Percentiles rank a stretch among this genome's conserved stretches.
These are phyloP conservation scores for Suillus occidentalis DNA, from an alignment of 768 basidiomycete genomes.

Conservation along the genomic window DNA sequence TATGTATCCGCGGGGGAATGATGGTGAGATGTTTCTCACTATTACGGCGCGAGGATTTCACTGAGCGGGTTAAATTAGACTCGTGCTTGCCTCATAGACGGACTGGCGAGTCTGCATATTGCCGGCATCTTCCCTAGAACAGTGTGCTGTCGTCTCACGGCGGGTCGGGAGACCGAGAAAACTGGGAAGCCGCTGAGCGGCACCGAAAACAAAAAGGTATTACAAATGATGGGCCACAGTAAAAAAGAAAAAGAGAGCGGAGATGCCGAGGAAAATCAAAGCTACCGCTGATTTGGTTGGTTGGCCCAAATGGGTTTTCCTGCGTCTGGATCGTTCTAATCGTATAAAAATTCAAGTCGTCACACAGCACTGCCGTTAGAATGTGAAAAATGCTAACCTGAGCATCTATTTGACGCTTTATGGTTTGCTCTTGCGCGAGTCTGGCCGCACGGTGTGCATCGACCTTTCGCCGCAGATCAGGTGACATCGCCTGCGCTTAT, in stretches of 20 bases:
- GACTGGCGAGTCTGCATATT: not conserved
- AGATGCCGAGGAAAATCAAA: not conserved
- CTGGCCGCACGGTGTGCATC: constrained; percentile 57
- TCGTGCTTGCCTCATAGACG: not conserved
- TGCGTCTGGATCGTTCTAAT: constrained; percentile 26
- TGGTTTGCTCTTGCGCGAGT: constrained; percentile 51
- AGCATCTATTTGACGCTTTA: constrained; percentile 49
- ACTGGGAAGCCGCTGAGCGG: not conserved
- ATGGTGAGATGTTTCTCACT: constrained; percentile 1
- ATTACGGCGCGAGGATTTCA: not conserved
- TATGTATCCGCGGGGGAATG: not conserved
- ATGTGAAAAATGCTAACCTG: constrained; percentile 41
- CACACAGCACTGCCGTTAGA: not conserved
- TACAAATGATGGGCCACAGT: not conserved
- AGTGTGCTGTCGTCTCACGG: not conserved
- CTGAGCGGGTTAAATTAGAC: not conserved
- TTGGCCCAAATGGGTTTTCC: constrained; percentile 36
- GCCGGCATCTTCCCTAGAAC: not conserved
- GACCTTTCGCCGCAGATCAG: constrained; percentile 62
- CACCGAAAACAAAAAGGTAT: not conserved
- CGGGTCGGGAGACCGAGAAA: not conserved
- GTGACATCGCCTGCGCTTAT: constrained; percentile 53
- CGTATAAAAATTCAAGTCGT: not conserved
- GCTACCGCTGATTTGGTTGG: constrained; percentile 18
- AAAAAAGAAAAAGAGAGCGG: not conserved